Conservation (phyloP, 257 asterid genomes). For the Nicotiana benthamiana region DNA sequence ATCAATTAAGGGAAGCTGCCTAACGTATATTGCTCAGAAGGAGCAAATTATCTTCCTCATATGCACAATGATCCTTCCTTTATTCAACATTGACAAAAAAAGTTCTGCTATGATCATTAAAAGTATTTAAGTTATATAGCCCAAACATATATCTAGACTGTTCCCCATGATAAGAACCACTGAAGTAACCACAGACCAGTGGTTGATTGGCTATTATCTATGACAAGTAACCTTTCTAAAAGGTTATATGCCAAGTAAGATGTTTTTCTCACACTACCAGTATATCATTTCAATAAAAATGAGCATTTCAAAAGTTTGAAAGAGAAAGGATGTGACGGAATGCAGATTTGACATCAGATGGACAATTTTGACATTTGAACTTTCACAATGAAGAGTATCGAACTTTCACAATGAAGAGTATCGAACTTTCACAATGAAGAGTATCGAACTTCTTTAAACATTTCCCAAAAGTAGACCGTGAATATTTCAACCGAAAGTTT, state of each 20-base stretch:
- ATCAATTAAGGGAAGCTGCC: neutral
- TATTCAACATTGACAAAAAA: neutral
- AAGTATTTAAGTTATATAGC: neutral
- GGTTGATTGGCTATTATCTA: neutral
- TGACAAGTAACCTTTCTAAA: neutral
- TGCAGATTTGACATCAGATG: neutral
- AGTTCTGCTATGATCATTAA: neutral
- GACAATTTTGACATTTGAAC: neutral
- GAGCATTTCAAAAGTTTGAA: neutral
- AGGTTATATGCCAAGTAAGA: neutral
- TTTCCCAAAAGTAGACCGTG: neutral
- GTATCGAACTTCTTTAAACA: neutral
- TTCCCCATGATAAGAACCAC: neutral
- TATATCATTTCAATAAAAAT: neutral
- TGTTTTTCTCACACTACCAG: neutral
- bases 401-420: neutral
- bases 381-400: neutral
- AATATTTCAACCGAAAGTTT: neutral
- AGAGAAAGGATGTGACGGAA: neutral
- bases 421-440: too few species aligned
- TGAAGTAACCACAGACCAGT: neutral
- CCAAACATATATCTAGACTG: neutral
- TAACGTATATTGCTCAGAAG: neutral
- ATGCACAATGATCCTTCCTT: neutral
- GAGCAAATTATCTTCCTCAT: neutral